Percentiles rank a stretch among this genome's conserved stretches.
Evolutionary conservation across 1,284 basidiomycete species (phyloP).

Genomic region (Chondrostereum purpureum): DNA sequence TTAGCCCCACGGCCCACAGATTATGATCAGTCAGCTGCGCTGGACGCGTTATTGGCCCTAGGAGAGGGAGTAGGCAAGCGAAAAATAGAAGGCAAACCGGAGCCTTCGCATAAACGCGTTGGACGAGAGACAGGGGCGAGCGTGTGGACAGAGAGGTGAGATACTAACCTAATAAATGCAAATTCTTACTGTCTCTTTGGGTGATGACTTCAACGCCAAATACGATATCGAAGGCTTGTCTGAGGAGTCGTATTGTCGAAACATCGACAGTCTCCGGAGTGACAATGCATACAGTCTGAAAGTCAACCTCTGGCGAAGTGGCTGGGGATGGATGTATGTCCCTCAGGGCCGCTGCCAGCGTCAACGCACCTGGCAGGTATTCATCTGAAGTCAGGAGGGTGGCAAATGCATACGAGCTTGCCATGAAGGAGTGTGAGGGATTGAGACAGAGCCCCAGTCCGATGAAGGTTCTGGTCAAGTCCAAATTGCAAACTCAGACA

Average conservation of each 20-base stretch:
- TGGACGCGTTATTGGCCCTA: background rate
- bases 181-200: conserved; percentile 54
- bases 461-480: conserved; percentile 3
- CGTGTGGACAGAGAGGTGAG: too few species aligned
- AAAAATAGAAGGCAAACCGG: conserved; percentile 1
- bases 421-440: conserved; percentile 38
- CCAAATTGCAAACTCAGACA: background rate
- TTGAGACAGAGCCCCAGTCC: conserved; percentile 11
- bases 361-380: conserved; percentile 90
- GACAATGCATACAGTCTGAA: conserved; percentile 87
- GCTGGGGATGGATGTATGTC: conserved; percentile 65
- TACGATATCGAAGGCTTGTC: conserved; percentile 79
- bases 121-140: conserved; percentile 8
- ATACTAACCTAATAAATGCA: conserved; percentile 78
- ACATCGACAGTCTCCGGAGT: conserved; percentile 91
- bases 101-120: conserved; percentile 16
- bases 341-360: conserved; percentile 76
- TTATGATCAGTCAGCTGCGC: background rate
- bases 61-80: background rate
- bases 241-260: conserved; percentile 74
- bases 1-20: background rate
- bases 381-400: conserved; percentile 86
- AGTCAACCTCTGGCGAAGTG: conserved; percentile 53
- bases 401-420: conserved; percentile 71
- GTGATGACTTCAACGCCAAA: conserved; percentile 87